A percentile compares a stretch with the other conserved stretches of the same genome.
phyloP scores from a whole-genome alignment of 2,329 filamentous ascomycete species.

The Hortaea werneckii region DNA sequence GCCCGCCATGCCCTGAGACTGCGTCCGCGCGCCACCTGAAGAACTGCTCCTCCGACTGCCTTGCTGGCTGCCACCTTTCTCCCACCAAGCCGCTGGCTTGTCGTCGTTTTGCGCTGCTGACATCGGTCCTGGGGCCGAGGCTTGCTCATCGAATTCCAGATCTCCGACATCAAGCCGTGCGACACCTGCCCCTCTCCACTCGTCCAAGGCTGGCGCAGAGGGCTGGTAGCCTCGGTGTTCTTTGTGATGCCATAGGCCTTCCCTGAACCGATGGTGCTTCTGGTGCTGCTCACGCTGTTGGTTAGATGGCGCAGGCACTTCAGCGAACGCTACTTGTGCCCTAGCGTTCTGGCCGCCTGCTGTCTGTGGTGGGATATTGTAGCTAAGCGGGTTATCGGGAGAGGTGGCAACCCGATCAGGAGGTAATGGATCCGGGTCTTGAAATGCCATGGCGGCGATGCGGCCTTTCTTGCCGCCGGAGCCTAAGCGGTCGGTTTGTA shows the following conservation, averaged over 20 bases:
- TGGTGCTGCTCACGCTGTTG: constrained; percentile 11
- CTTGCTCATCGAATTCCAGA: constrained; percentile 29
- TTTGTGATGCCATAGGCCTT: constrained; percentile 33
- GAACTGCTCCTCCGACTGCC: constrained; percentile 11
- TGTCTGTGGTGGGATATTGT: constrained; percentile 28
- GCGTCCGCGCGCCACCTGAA: constrained; percentile 11
- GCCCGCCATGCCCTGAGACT: too few species aligned
- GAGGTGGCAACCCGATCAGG: constrained; percentile 18
- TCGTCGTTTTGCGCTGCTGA: background rate
- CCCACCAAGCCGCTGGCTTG: constrained; percentile 59
- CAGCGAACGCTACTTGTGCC: constrained; percentile 32
- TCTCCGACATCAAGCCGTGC: constrained; percentile 33
- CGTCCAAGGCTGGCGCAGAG: constrained; percentile 49
- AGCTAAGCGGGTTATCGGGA: constrained; percentile 18
- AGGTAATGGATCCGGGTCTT: constrained; percentile 27
- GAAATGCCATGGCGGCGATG: constrained; percentile 25
- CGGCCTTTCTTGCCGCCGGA: constrained; percentile 19
- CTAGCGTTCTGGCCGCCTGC: constrained; percentile 26
- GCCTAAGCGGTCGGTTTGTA: constrained; percentile 30
- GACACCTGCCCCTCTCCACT: constrained; percentile 35
- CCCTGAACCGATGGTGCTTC: constrained; percentile 22
- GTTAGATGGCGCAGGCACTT: constrained; percentile 5
- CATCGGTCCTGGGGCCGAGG: constrained; percentile 5
- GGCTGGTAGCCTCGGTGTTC: constrained; percentile 42
- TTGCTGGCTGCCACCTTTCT: constrained; percentile 30